Evolutionary conservation across 176 grass and related monocot species (phyloP).

Genomic region (Musa beccarii): DNA sequence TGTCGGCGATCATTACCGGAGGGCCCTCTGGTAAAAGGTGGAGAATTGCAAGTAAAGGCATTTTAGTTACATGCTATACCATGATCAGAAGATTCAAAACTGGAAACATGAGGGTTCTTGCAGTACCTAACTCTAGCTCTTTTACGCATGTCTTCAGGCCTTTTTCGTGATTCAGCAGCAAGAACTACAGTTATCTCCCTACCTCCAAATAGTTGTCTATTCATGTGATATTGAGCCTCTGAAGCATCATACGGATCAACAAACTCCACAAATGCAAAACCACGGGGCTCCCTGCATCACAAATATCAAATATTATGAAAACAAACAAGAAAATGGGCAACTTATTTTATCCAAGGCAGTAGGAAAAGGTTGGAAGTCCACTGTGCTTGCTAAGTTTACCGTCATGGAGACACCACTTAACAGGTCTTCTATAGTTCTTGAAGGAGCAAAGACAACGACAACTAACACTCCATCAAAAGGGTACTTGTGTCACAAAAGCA

Average conservation of each 20-base stretch:
- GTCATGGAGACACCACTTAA: slow-evolving; percentile 33
- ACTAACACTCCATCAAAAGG: slow-evolving; percentile 55
- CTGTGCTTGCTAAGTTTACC: slow-evolving; percentile 29
- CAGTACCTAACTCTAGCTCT: slow-evolving; percentile 56
- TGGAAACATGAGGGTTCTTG: neutral
- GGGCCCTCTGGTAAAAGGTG: slow-evolving; percentile 43
- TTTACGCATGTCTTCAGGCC: slow-evolving; percentile 81
- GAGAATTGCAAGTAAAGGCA: neutral
- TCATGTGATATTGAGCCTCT: slow-evolving; percentile 98
- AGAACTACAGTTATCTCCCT: slow-evolving; percentile 94
- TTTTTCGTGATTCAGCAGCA: slow-evolving; percentile 83
- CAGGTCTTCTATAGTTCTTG: slow-evolving; percentile 35
- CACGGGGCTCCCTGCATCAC: slow-evolving; percentile 66
- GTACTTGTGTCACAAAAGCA: slow-evolving; percentile 37
- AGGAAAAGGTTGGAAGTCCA: slow-evolving; percentile 17
- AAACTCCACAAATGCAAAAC: slow-evolving; percentile 94
- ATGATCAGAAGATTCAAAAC: slow-evolving; percentile 16
- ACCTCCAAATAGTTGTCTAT: slow-evolving; percentile 72
- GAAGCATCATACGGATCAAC: slow-evolving; percentile 79
- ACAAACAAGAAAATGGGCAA: slow-evolving; percentile 9
- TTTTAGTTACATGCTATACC: slow-evolving; percentile 3
- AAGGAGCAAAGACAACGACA: slow-evolving; percentile 47
- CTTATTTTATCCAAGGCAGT: slow-evolving; percentile 6
- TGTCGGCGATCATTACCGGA: slow-evolving; percentile 60
- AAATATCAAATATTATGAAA: slow-evolving; percentile 6